These are phyloP conservation scores for Clonostachys rosea DNA, from an alignment of 2,329 filamentous ascomycete genomes.

Conservation along the genomic window DNA sequence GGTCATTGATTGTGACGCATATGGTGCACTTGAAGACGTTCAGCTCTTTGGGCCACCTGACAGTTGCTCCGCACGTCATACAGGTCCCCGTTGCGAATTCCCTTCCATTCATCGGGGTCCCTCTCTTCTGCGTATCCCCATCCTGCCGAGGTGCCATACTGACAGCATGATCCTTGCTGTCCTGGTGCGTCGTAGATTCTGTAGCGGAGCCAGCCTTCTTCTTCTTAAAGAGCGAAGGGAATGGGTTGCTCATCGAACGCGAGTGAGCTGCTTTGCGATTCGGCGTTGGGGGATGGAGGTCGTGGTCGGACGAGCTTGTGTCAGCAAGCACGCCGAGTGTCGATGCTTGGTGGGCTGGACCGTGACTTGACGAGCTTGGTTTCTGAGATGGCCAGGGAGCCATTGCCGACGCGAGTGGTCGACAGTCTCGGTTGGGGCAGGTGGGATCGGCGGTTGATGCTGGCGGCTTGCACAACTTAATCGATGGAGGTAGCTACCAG, in stretches of 20 bases:
- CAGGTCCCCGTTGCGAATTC: slow-evolving; percentile 55
- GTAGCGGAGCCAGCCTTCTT: slow-evolving; percentile 5
- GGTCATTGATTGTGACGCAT: slow-evolving; percentile 80
- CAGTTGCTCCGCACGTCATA: slow-evolving; percentile 79
- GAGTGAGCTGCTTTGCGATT: slow-evolving; percentile 8
- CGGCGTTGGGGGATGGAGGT: not conserved
- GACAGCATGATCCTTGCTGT: too few species aligned
- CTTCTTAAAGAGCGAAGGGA: slow-evolving; percentile 60
- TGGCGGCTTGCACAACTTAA: too few species aligned
- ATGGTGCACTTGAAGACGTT: slow-evolving; percentile 77
- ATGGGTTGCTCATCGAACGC: slow-evolving; percentile 75
- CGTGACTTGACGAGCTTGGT: too few species aligned
- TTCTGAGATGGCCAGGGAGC: too few species aligned
- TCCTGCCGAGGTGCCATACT: too few species aligned
- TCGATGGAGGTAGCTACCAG: too few species aligned
- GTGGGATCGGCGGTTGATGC: too few species aligned
- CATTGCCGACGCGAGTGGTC: too few species aligned
- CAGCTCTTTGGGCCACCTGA: slow-evolving; percentile 72
- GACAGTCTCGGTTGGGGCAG: too few species aligned
- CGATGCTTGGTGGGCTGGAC: too few species aligned
- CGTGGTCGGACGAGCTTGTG: too few species aligned
- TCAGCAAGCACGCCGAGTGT: too few species aligned
- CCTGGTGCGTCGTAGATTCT: not conserved
- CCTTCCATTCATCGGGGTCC: not conserved
- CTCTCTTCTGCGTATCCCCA: not conserved